phyloP scores from a whole-genome alignment of 257 asterid species.

The Cruciata laevipes region DNA sequence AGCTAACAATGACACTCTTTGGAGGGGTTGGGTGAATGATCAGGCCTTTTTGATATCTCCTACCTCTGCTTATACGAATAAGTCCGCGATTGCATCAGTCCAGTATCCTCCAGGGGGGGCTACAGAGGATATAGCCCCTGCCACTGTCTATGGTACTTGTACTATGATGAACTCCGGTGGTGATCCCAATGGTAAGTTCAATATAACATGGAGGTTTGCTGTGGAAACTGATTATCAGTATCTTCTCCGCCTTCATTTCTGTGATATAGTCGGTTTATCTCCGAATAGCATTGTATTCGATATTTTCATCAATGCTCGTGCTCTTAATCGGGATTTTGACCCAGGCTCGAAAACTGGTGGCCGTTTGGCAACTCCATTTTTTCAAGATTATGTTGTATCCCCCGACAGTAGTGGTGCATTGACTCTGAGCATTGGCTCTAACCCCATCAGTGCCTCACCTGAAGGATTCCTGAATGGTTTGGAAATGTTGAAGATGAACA shows the following conservation, averaged over 20 bases:
- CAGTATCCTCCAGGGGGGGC: conserved; percentile 51
- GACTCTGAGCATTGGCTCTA: conserved; percentile 63
- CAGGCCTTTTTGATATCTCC: conserved; percentile 25
- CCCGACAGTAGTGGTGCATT: conserved; percentile 22
- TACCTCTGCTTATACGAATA: conserved; percentile 17
- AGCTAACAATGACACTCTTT: conserved; percentile 46
- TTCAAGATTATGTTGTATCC: conserved; percentile 50
- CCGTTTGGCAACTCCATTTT: conserved; percentile 46
- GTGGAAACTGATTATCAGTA: conserved; percentile 62
- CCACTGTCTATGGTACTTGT: conserved; percentile 70
- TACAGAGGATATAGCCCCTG: conserved; percentile 50
- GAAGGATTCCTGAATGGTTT: conserved; percentile 66
- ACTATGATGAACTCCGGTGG: conserved; percentile 35
- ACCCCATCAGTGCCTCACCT: conserved; percentile 32
- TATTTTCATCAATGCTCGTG: conserved; percentile 38
- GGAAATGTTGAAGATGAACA: conserved; percentile 67
- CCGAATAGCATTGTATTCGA: conserved; percentile 48
- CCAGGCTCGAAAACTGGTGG: conserved; percentile 23
- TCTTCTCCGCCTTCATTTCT: conserved; percentile 60
- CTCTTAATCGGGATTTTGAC: conserved; percentile 45
- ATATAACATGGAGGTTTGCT: conserved; percentile 58
- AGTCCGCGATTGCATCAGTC: conserved; percentile 35
- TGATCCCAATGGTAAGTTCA: conserved; percentile 44
- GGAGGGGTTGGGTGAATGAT: conserved; percentile 66
- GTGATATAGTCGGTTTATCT: conserved; percentile 58